Conservation (phyloP, 2,329 filamentous ascomycete genomes). For the Ophiosphaerella herpotricha region DNA sequence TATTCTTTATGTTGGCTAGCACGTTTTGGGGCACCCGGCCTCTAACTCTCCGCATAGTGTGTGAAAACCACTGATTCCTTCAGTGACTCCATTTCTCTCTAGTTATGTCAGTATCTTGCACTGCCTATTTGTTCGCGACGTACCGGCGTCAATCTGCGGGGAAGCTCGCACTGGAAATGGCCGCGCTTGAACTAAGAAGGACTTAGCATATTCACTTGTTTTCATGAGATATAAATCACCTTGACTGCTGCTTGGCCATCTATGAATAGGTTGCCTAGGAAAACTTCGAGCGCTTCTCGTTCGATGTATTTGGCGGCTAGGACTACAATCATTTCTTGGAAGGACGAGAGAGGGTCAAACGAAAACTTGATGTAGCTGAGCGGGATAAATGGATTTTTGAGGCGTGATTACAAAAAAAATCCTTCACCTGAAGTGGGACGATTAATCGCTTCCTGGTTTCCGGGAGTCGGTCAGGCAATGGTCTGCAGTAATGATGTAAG, state of each 20-base stretch:
- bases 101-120: background rate
- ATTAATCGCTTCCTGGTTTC: too few relatives aligned
- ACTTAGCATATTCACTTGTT: background rate
- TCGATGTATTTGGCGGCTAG: constrained; percentile 14
- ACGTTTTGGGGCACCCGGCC: background rate
- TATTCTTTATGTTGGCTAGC: too few relatives aligned
- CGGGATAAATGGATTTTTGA: too few relatives aligned
- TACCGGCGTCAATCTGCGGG: constrained; percentile 9
- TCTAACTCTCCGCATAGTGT: constrained; percentile 6
- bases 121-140: background rate
- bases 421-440: too few relatives aligned
- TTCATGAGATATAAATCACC: background rate
- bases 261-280: constrained; percentile 6
- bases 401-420: too few relatives aligned
- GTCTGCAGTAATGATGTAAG: too few relatives aligned
- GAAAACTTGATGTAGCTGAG: background rate
- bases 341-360: background rate
- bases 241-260: constrained; percentile 8
- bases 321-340: constrained; percentile 6
- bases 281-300: constrained; percentile 5
- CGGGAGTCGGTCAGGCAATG: too few relatives aligned
- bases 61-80: constrained; percentile 3
- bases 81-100: constrained; percentile 8
- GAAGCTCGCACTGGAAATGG: constrained; percentile 13
- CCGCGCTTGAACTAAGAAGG: constrained; percentile 11